Evolutionary conservation across 345 rosid genomes (phyloP), one percentile per base, ranked within the genome.

Genomic region (Eutrema heterophyllum): DNA sequence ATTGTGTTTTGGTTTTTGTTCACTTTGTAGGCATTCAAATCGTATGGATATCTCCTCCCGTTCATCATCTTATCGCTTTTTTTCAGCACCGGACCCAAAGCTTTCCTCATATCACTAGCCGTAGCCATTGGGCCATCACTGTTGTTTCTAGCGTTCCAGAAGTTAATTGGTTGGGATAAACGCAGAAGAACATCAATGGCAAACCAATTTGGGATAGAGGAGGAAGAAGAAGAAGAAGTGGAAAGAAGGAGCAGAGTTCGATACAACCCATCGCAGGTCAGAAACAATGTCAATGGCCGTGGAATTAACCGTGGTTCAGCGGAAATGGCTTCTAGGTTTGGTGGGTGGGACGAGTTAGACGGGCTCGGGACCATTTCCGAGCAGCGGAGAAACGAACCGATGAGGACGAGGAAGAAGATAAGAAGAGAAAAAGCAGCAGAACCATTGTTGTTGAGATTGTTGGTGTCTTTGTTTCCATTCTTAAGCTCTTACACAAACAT

Each of bases 311-410:
- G 49, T 35, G 29, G 30, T 46, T 55, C 80, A 55, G 39, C 60
- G 48, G 11, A 9, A 26, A 66, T 59, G 58, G 68, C 77, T 65
- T 71, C 81, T 24, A 77, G 65, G 44, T 77, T 77, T 59, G 81
- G 81, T 24, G 81, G 81, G 1, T 71, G 81, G 80, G 81, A 78
- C 15, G 81, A 72, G 29, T 18, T 78, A 59, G 81, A 66, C 27
- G 63, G 12, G 5, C 43, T 44, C 8, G 49, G 45, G 11, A 41
- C 36, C 14, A 18, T 77, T 43, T 1, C 56, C n/a, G 38, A 59
- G 32, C 58, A 43, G 44, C 49, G n/a, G 7, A 57, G 15, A 57
- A 71, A 1, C 16, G 56, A 71, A 27, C 41, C 61, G 0, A 2
- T 70, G 0, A 40, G 26, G 62, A 77, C n/a, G 46, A 64, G 35